These are phyloP conservation scores for Fragaria ananassa DNA, from an alignment of 306 rosid genomes.

Conservation along the genomic window DNA sequence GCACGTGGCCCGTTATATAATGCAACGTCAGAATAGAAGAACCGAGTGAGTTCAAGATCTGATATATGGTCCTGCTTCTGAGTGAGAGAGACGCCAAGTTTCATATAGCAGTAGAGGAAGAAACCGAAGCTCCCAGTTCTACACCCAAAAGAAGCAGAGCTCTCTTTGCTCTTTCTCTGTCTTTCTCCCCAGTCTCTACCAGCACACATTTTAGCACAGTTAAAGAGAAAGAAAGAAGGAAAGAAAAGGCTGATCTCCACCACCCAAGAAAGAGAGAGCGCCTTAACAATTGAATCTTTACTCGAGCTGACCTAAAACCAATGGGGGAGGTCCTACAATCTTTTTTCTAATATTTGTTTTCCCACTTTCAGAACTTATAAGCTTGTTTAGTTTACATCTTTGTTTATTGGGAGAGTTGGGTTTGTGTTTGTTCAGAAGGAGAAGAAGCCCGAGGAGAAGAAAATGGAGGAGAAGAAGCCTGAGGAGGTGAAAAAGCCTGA, in stretches of 20 bases:
- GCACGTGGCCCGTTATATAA: slow-evolving; percentile 55
- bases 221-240: neutral
- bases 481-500: slow-evolving; percentile 35
- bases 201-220: neutral
- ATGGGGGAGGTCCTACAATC: slow-evolving; percentile 31
- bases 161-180: neutral
- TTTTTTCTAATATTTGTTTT: neutral
- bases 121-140: neutral
- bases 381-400: neutral
- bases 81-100: neutral
- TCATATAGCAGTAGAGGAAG: neutral
- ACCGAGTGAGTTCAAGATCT: slow-evolving; percentile 39
- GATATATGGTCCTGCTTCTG: slow-evolving; percentile 15
- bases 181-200: neutral
- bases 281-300: neutral
- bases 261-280: neutral
- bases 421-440: slow-evolving; percentile 45
- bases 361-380: neutral
- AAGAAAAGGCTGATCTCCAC: neutral
- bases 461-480: slow-evolving; percentile 45
- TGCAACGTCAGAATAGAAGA: slow-evolving; percentile 52
- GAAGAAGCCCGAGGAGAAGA: slow-evolving; percentile 52
- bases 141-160: neutral
- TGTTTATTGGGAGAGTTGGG: slow-evolving; percentile 7
- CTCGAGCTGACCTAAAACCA: slow-evolving; percentile 4